Evolutionary conservation across 495 filamentous ascomycete species (phyloP), one percentile per base, ranked within the genome.

Genomic region (Neurospora sp.): DNA sequence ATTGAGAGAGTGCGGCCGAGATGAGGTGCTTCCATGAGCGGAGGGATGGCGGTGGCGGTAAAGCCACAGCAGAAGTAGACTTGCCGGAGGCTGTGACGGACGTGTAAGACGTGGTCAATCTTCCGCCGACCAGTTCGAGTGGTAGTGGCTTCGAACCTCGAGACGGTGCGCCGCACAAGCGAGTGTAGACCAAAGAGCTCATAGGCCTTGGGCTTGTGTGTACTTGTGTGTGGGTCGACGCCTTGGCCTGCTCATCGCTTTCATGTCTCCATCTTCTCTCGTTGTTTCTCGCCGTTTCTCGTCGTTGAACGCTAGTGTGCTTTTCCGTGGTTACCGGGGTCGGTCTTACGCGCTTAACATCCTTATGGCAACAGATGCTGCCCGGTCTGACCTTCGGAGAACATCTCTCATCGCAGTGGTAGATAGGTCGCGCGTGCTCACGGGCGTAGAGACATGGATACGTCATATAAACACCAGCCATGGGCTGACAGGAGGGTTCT

Each of bases 121-220:
- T 11, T 23, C 1, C 0, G 9, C n/a, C 8, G 0, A 5, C n/a
- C 9, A 2, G 0, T 23, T 48, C 0, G 4, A 48, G 44, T n/a
- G 3, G 9, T 0, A 48, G 46, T 48, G 8, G 44, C 9, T 12
- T 20, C 4, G n/a, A 2, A 23, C 0, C 10, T 2, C n/a, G 8
- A 46, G 8, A 20, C n/a, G 9, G 9, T 23, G 9, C n/a, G 44
- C n/a, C 4, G n/a, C 9, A 12, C n/a, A 10, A 48, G 3, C 2
- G n/a, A 48, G 4, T 12, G 0, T 23, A 1, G 16, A n/a, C 10
- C 46, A 23, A 2, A 12, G 9, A 4, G 9, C 9, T 12, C 9
- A 12, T 11, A 12, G 0, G n/a, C 9, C 46, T 23, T 48, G n/a
- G 3, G n/a, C 0, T 11, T 5, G 4, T 23, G n/a, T 23, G n/a